These are phyloP conservation scores for Penicillium verrucosum DNA, from an alignment of 2,329 filamentous ascomycete species.

Conservation along the genomic window DNA sequence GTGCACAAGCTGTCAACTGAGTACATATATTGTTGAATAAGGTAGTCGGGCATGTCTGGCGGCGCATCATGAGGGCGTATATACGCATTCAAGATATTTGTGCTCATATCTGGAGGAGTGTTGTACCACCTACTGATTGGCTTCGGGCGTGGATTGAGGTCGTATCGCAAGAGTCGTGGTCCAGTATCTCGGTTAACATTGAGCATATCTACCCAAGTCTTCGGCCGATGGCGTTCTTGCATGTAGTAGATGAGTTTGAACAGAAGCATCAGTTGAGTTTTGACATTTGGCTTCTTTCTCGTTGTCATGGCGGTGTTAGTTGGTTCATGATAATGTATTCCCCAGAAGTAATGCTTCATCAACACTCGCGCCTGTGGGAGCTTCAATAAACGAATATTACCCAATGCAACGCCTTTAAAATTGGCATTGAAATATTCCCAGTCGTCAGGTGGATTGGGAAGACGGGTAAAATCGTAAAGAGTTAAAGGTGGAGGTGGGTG, in stretches of 20 bases:
- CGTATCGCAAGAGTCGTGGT: slow-evolving; percentile 29
- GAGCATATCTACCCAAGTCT: slow-evolving; percentile 12
- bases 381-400: neutral
- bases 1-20: slow-evolving; percentile 5
- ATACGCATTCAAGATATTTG: neutral
- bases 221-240: slow-evolving; percentile 18
- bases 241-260: slow-evolving; percentile 29
- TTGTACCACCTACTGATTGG: slow-evolving; percentile 28
- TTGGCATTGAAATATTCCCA: slow-evolving; percentile 6
- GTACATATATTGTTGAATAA: slow-evolving; percentile 14
- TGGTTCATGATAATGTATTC: slow-evolving; percentile 16
- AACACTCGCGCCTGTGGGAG: slow-evolving; percentile 3
- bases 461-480: slow-evolving; percentile 5
- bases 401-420: neutral
- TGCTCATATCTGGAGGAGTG: slow-evolving; percentile 2
- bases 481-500: neutral
- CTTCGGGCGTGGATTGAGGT: slow-evolving; percentile 5
- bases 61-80: slow-evolving; percentile 14
- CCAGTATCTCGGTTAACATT: slow-evolving; percentile 28
- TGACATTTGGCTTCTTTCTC: neutral
- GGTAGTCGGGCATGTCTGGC: slow-evolving; percentile 6
- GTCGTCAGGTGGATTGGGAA: slow-evolving; percentile 10
- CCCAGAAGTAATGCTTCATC: slow-evolving; percentile 27
- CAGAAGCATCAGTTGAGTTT: slow-evolving; percentile 3
- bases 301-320: neutral